Evolutionary conservation across 352 stramenopile genomes (phyloP).

Genomic region (Elongisporangium anandrum): DNA sequence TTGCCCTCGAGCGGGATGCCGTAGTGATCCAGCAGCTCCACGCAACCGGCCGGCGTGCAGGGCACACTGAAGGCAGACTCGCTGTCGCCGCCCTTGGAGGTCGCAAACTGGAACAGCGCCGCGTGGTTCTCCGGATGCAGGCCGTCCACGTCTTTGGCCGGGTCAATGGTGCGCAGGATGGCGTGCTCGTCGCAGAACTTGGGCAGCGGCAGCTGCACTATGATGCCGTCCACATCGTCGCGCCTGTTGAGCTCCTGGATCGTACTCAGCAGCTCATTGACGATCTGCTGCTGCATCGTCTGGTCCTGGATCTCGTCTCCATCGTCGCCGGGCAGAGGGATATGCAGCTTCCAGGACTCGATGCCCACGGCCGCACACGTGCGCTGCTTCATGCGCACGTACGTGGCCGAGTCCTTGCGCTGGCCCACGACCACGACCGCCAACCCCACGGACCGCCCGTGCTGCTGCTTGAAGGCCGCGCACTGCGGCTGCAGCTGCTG

Average conservation of each 20-base stretch:
- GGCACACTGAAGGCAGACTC: constrained; percentile 80
- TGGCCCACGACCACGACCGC: constrained; percentile 96
- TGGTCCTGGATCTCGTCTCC: constrained; percentile 5
- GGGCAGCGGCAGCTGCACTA: constrained; percentile 90
- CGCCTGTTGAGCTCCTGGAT: constrained; percentile 67
- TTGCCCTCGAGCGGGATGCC: constrained; percentile 91
- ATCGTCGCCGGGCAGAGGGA: constrained; percentile 25
- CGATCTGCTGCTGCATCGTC: constrained; percentile 13
- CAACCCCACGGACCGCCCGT: constrained; percentile 87
- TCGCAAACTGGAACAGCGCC: constrained; percentile 79
- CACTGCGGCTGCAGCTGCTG: constrained; percentile 80
- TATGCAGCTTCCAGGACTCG: constrained; percentile 76
- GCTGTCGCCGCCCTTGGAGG: constrained; percentile 22
- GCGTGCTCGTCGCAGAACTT: constrained; percentile 91
- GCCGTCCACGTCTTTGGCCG: constrained; percentile 97
- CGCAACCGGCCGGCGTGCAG: constrained; percentile 96
- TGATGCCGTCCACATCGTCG: constrained; percentile 78
- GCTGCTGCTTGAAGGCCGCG: constrained; percentile 30
- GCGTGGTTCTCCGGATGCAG: constrained; percentile 97
- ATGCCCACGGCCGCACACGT: constrained; percentile 94
- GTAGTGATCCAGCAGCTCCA: constrained; percentile 93
- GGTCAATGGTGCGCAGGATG: constrained; percentile 90
- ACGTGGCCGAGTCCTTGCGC: constrained; percentile 95
- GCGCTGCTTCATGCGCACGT: constrained; percentile 99
- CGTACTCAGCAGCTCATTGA: constrained; percentile 37